Evolutionary conservation across 1,284 basidiomycete genomes (phyloP), one percentile per base, ranked within the genome.

Genomic region (Fomitopsis schrenkii): DNA sequence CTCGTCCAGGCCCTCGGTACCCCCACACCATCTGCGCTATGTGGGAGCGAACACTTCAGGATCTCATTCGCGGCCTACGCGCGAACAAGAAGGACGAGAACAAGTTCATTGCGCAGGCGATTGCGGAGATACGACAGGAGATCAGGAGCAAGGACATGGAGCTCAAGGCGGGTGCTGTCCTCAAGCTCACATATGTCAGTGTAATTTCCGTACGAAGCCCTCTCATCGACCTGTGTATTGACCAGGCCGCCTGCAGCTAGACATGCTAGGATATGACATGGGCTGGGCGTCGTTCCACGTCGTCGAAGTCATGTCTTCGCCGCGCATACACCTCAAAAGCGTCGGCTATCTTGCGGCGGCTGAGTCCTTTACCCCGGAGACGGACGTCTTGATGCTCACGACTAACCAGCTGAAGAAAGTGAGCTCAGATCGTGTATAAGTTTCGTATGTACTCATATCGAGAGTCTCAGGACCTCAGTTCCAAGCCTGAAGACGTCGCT

Each of bases 331-430:
- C 76, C 83, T 97, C 67, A 99, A 99, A 81, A 89, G 89, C 45
- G 90, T 98, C 50, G 97, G 97, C 15, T 99, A 99, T 76, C 87
- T 99, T 15, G 97, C 93, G 0, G 96, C 97, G 0, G 83, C 86
- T 0, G 94, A 97, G 74, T 96, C 95, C 0, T 99, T 99, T 74
- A 85, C 90, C 35, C 86, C 94, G 65, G 94, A 97, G 63, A 98
- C 96, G 0, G 97, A 99, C 69, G 97, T 99, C 42, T 86, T 98
- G 26, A 98, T 99, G 83, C 84, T 99, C 52, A 97, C 97, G 0
- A 98, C 97, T 9, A 99, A 99, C 76, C 81, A 97, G 35, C 83
- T 99, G 70, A 98, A 99, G 82, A 99, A 99, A 85, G 95, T 94
- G 63, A 63, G 84, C 70, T 15, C 42, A 17, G 8, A 35, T n/a